Evolutionary conservation across 805 yeast species (phyloP).

Genomic region (Candida nitratophila): DNA sequence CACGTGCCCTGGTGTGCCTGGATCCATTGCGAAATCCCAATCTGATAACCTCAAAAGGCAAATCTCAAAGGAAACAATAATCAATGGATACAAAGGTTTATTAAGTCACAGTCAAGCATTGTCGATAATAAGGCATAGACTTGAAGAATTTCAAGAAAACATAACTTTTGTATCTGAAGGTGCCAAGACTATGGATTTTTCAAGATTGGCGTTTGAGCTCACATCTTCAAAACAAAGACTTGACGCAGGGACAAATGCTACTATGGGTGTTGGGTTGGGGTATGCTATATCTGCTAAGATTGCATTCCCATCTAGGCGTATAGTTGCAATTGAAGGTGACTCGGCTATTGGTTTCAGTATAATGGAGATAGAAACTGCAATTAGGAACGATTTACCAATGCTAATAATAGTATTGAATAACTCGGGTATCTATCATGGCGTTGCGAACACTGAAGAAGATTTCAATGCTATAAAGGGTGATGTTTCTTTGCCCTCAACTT

Average conservation of each 20-base stretch:
- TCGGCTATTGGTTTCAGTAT: conserved; percentile 75
- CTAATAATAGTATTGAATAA: conserved; percentile 64
- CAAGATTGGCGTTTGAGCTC: conserved; percentile 54
- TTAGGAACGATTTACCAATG: conserved; percentile 45
- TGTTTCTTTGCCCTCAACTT: conserved; percentile 44
- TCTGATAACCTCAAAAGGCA: conserved; percentile 26
- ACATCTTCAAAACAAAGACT: conserved; percentile 44
- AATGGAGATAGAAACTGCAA: conserved; percentile 66
- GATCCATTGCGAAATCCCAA: conserved; percentile 21
- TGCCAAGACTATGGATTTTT: conserved; percentile 73
- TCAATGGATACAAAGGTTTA: conserved; percentile 8
- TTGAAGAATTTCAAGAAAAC: conserved; percentile 23
- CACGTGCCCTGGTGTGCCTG: conserved; percentile 24
- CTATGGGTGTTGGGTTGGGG: conserved; percentile 72
- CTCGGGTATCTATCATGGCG: conserved; percentile 67
- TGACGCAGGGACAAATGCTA: conserved; percentile 73
- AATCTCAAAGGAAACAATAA: conserved; percentile 22
- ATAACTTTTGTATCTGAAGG: conserved; percentile 56
- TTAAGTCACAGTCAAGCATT: conserved; percentile 51
- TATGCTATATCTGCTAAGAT: conserved; percentile 58
- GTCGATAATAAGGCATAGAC: conserved; percentile 34
- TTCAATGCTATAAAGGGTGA: conserved; percentile 5
- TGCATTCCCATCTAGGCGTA: conserved; percentile 34
- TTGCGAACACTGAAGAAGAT: conserved; percentile 21
- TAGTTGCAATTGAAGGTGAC: conserved; percentile 64